A percentile compares a stretch with the other conserved stretches of the same genome.
Conservation (phyloP, 78 protist species). For the Emiliania huxleyi region DNA sequence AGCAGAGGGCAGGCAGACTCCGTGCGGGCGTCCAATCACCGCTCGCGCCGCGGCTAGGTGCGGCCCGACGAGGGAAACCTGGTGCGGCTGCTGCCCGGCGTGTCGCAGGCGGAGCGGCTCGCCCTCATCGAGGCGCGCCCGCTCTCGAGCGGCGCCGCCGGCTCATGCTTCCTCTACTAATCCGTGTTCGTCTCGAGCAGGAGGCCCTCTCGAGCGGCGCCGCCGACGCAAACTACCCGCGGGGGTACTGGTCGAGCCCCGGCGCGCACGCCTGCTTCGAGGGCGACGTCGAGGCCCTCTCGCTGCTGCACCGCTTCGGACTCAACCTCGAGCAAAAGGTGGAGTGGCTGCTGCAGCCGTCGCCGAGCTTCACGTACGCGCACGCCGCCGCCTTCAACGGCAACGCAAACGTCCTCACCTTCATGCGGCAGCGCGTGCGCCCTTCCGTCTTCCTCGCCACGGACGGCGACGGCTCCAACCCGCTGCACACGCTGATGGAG, state of each 20-base stretch:
- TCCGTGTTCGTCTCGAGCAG: too few relatives aligned
- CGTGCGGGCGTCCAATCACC: too few relatives aligned
- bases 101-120: neutral
- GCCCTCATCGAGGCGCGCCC: neutral
- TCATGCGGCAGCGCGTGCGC: neutral
- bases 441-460: too few relatives aligned
- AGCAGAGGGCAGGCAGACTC: too few relatives aligned
- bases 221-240: conserved; percentile 3
- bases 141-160: neutral
- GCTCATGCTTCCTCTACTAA: neutral
- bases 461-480: neutral
- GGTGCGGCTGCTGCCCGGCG: neutral
- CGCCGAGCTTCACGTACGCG: neutral
- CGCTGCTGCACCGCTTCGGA: neutral
- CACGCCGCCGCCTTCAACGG: conserved; percentile 28
- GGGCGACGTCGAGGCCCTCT: neutral
- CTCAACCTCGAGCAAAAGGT: neutral
- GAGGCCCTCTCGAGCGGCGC: neutral
- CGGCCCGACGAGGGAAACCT: conserved; percentile 24
- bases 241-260: neutral
- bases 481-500: conserved; percentile 8
- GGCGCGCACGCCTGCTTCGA: conserved; percentile 21
- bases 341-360: neutral
- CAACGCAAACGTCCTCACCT: neutral
- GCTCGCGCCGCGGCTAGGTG: too few relatives aligned